These are phyloP conservation scores for Trichocomaceae sp. DNA, from an alignment of 2,329 filamentous ascomycete species.

Conservation along the genomic window DNA sequence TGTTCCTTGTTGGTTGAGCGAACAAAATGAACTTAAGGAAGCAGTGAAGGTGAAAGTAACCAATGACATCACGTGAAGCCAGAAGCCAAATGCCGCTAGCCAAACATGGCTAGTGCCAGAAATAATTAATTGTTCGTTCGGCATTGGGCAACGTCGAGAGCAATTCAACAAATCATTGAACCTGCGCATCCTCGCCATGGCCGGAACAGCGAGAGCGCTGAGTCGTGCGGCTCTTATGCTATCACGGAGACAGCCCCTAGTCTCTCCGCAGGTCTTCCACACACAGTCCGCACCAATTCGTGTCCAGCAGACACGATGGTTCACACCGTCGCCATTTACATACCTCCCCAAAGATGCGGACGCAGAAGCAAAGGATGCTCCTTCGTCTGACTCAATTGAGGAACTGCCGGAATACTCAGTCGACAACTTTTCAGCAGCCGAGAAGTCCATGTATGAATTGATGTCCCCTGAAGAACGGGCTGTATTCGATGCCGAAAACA, in stretches of 20 bases:
- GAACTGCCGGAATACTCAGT: constrained; percentile 32
- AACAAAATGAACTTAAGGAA: too few species aligned
- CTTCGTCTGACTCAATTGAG: constrained; percentile 24
- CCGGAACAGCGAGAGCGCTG: constrained; percentile 33
- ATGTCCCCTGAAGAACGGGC: constrained; percentile 32
- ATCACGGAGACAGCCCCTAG: constrained; percentile 24
- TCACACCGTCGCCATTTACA: constrained; percentile 30
- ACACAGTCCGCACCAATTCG: constrained; percentile 10
- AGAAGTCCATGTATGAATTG: constrained; percentile 34
- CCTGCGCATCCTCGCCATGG: constrained; percentile 23
- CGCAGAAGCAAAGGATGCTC: constrained; percentile 21
- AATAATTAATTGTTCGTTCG: too few species aligned
- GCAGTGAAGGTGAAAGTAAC: too few species aligned
- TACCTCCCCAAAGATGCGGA: constrained; percentile 26
- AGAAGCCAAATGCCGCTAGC: neutral
- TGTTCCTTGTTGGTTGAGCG: neutral
- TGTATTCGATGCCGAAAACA: constrained; percentile 32
- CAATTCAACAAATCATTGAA: constrained; percentile 1
- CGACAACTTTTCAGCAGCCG: constrained; percentile 26
- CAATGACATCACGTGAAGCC: neutral
- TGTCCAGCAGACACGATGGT: constrained; percentile 22
- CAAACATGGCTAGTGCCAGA: constrained; percentile 3
- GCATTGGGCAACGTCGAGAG: constrained; percentile 4
- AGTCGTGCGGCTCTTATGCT: constrained; percentile 30
- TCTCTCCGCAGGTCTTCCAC: constrained; percentile 15